A percentile compares a stretch with the other conserved stretches of the same genome.
phyloP scores from a whole-genome alignment of 2,329 filamentous ascomycete species.

The Ascochyta koolunga region DNA sequence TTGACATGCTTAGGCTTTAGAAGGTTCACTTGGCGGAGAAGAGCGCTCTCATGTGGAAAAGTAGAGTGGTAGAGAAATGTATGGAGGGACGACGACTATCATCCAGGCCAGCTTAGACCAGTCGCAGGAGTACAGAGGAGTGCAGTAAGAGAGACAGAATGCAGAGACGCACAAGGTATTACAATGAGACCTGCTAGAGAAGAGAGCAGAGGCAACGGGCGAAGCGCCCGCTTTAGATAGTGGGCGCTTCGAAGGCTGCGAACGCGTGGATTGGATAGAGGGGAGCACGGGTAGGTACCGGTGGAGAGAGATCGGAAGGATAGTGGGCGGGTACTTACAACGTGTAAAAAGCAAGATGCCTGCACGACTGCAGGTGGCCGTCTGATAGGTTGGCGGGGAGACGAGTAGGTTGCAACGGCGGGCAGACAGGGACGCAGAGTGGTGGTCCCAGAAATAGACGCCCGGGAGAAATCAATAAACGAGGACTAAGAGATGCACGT shows the following conservation, averaged over 20 bases:
- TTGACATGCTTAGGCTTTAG: constrained; percentile 52
- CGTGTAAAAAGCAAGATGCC: constrained; percentile 40
- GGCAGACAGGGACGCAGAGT: constrained; percentile 32
- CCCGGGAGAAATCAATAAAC: constrained; percentile 46
- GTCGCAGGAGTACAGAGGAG: constrained; percentile 33
- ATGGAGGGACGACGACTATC: constrained; percentile 40
- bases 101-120: constrained; percentile 49
- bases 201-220: constrained; percentile 42
- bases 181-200: constrained; percentile 52
- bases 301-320: constrained; percentile 43
- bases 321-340: constrained; percentile 49
- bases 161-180: constrained; percentile 46
- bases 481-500: constrained; percentile 38
- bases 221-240: constrained; percentile 50
- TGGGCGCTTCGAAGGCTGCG: constrained; percentile 45
- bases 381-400: constrained; percentile 44
- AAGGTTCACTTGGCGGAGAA: constrained; percentile 37
- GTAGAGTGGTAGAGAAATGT: constrained; percentile 29
- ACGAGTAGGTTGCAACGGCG: constrained; percentile 42
- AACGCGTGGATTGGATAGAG: constrained; percentile 37
- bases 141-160: constrained; percentile 33
- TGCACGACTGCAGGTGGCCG: constrained; percentile 37
- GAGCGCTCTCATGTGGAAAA: constrained; percentile 40
- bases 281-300: constrained; percentile 35
- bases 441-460: constrained; percentile 49